Evolutionary conservation across 2,329 filamentous ascomycete genomes (phyloP), one percentile per base, ranked within the genome.

Genomic region (Fusarium sp.): DNA sequence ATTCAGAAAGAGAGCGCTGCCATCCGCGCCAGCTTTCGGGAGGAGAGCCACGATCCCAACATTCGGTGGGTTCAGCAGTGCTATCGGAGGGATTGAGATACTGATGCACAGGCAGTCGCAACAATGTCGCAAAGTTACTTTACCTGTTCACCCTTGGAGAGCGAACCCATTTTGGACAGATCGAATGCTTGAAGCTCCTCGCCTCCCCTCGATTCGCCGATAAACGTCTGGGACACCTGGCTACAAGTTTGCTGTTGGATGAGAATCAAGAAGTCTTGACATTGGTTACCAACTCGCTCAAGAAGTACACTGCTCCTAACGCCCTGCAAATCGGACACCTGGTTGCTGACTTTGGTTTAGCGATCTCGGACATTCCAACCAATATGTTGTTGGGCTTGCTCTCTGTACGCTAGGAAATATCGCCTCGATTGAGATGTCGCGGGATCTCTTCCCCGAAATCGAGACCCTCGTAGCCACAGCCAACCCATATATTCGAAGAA

Each of bases 191-290:
- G 79, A 99, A 99, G 85, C 90, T 99, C 56, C 90, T 99, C 65
- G 96, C 96, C 65, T 99, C 96, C 44, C 95, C 97, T 74, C 94
- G 95, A 66, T 99, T 99, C 81, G 96, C 96, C 75, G 96, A 99
- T 87, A 99, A 99, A 86, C 92, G 96, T 53, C 85, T 99, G 77
- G 96, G 96, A 44, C 97, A 99, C 80, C 86, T 99, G 75, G 96
- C 96, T 30, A 99, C 96, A 24, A 99, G 98, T 91, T 85, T 99
- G 80, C 84, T 99, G 74, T 86, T 99, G 70, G 96, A 99, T 82
- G 96, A 99, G 87, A 99, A 99, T 78, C 96, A 99, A 82, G 97
- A 99, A 83, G 97, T 99, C 26, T 83, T 99, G 79, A 99, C 96
- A 4, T 86, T 99, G 68, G 97, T 99, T 65, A 99, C 96, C 38